Percentiles rank a stretch among this genome's conserved stretches.
Conservation (phyloP, 2,329 filamentous ascomycete species). For the Ceratocystis smalleyi region DNA sequence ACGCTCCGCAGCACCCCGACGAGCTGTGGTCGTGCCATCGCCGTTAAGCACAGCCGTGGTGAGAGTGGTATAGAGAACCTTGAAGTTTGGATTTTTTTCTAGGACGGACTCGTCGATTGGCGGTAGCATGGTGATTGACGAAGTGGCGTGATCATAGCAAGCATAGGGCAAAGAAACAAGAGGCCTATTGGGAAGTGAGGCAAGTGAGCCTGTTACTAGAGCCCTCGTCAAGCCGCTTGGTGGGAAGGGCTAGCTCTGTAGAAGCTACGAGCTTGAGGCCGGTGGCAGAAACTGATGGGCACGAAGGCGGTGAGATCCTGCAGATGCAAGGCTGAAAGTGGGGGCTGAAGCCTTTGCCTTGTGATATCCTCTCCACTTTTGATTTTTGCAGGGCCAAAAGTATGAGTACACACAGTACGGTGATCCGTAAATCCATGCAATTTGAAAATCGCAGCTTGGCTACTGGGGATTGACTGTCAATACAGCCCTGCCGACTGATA, state of each 20-base stretch:
- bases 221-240: not conserved
- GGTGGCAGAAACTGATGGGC: not conserved
- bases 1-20: conserved; percentile 35
- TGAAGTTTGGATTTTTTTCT: conserved; percentile 43
- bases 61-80: conserved; percentile 40
- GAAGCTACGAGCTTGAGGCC: not conserved
- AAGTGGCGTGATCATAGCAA: not conserved
- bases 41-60: conserved; percentile 39
- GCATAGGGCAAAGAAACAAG: not conserved
- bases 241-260: not conserved
- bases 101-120: conserved; percentile 41
- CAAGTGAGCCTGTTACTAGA: too few species aligned
- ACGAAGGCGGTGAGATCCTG: not conserved
- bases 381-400: conserved; percentile 3
- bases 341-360: not conserved
- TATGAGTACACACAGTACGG: not conserved
- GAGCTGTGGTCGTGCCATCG: conserved; percentile 42
- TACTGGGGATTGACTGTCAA: not conserved
- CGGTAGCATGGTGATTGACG: conserved; percentile 35
- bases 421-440: not conserved
- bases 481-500: not conserved
- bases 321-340: not conserved
- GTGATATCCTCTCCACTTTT: not conserved
- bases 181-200: not conserved
- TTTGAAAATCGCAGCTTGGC: not conserved